phyloP scores from a whole-genome alignment of 192 early-diverging fungal genomes.

The Umbelopsis ramanniana region DNA sequence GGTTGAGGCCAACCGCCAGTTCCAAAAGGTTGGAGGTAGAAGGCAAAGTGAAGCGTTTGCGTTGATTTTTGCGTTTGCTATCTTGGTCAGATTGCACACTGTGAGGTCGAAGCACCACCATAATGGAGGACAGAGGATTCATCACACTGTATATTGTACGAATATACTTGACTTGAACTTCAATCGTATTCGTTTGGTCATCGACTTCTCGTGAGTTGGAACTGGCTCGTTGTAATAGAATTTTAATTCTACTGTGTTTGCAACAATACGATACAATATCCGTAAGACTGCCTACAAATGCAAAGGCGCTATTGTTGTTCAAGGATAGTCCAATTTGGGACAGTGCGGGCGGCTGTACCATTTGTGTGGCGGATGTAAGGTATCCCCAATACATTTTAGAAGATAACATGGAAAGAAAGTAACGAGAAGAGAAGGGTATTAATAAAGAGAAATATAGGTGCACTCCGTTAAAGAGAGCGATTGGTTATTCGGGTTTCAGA shows the following conservation, averaged over 20 bases:
- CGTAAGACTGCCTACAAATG: slow-evolving; percentile 3
- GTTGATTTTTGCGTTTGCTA: background rate
- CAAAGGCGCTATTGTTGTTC: slow-evolving; percentile 18
- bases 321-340: slow-evolving; percentile 15
- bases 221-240: slow-evolving; percentile 4
- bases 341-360: slow-evolving; percentile 5
- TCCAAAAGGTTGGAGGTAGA: background rate
- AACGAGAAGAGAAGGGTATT: background rate
- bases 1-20: background rate
- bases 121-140: background rate
- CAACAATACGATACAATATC: slow-evolving; percentile 15
- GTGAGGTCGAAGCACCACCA: slow-evolving; percentile 17
- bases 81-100: background rate
- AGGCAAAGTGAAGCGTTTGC: slow-evolving; percentile 2
- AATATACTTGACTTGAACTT: background rate
- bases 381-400: slow-evolving; percentile 16
- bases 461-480: background rate
- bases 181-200: background rate
- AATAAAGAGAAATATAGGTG: background rate
- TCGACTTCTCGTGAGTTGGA: slow-evolving; percentile 12
- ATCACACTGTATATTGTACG: slow-evolving; percentile 1
- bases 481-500: background rate
- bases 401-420: too few relatives aligned
- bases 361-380: slow-evolving; percentile 1
- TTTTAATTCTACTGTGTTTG: slow-evolving; percentile 15